phyloP scores from a whole-genome alignment of 2,329 filamentous ascomycete genomes.

The Fusarium begoniae region DNA sequence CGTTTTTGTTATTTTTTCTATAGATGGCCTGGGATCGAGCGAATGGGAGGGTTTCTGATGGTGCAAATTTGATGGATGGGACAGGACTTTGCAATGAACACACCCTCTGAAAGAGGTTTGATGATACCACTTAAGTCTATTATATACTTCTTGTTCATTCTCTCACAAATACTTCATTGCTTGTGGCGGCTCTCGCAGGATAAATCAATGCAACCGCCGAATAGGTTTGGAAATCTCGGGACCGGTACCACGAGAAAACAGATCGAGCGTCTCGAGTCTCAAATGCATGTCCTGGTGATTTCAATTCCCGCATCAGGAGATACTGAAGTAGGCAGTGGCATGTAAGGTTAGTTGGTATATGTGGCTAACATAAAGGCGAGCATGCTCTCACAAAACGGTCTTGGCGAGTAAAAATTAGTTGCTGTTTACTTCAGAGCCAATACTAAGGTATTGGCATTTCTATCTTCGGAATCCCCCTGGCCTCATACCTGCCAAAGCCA shows the following conservation, averaged over 20 bases:
- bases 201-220: background rate
- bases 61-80: slow-evolving; percentile 10
- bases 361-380: background rate
- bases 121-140: slow-evolving; percentile 19
- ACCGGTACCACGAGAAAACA: background rate
- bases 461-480: slow-evolving; percentile 18
- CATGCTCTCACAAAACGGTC: background rate
- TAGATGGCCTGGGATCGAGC: slow-evolving; percentile 6
- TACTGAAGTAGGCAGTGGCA: background rate
- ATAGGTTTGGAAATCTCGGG: background rate
- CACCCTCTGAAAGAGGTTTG: background rate
- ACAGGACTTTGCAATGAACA: background rate
- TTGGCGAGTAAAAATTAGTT: background rate
- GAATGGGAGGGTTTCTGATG: background rate
- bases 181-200: background rate
- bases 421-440: background rate
- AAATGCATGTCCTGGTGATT: background rate
- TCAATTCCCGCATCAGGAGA: background rate
- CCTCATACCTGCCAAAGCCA: slow-evolving; percentile 15
- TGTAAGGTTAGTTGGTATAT: background rate
- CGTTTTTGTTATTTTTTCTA: background rate
- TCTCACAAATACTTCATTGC: background rate
- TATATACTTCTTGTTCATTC: background rate
- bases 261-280: too few relatives aligned
- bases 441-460: slow-evolving; percentile 23